phyloP scores from a whole-genome alignment of 2,329 filamentous ascomycete species.

The Bipolaris zeicola region DNA sequence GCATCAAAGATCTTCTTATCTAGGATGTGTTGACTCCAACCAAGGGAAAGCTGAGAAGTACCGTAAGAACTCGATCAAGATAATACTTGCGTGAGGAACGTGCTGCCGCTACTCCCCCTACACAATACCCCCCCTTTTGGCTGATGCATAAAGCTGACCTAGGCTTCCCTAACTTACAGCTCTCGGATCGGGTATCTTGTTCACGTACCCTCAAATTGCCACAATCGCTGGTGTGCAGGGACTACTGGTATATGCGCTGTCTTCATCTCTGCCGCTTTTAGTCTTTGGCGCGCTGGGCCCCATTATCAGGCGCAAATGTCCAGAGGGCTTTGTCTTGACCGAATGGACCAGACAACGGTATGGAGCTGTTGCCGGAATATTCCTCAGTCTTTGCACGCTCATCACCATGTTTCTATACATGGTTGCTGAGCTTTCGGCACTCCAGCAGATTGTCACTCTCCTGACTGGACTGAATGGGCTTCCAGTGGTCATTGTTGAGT shows the following conservation, averaged over 20 bases:
- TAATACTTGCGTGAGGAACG: slow-evolving; percentile 99
- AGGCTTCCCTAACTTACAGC: slow-evolving; percentile 57
- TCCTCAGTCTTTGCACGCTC: slow-evolving; percentile 76
- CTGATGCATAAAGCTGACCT: slow-evolving; percentile 38
- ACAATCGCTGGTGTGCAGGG: slow-evolving; percentile 81
- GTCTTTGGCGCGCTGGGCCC: slow-evolving; percentile 76
- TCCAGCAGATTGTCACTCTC: slow-evolving; percentile 77
- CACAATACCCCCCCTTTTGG: slow-evolving; percentile 34
- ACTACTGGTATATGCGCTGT: slow-evolving; percentile 74
- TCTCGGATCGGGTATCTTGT: slow-evolving; percentile 82
- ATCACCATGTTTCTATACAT: slow-evolving; percentile 87
- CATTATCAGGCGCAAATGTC: slow-evolving; percentile 78
- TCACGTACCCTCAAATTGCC: slow-evolving; percentile 80
- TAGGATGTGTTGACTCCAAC: slow-evolving; percentile 12
- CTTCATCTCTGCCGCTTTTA: slow-evolving; percentile 73
- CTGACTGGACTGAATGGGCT: slow-evolving; percentile 77
- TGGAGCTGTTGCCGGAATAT: slow-evolving; percentile 70
- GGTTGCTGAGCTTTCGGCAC: slow-evolving; percentile 80
- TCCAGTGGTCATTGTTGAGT: slow-evolving; percentile 78
- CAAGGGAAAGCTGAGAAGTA: slow-evolving; percentile 85
- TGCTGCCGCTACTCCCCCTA: slow-evolving; percentile 77
- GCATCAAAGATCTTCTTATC: slow-evolving; percentile 8
- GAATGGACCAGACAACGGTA: slow-evolving; percentile 84
- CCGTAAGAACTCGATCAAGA: slow-evolving; percentile 97
- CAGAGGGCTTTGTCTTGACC: slow-evolving; percentile 82